These are phyloP conservation scores for Linanthus parryae DNA, from an alignment of 148 eudicot genomes.

Conservation along the genomic window DNA sequence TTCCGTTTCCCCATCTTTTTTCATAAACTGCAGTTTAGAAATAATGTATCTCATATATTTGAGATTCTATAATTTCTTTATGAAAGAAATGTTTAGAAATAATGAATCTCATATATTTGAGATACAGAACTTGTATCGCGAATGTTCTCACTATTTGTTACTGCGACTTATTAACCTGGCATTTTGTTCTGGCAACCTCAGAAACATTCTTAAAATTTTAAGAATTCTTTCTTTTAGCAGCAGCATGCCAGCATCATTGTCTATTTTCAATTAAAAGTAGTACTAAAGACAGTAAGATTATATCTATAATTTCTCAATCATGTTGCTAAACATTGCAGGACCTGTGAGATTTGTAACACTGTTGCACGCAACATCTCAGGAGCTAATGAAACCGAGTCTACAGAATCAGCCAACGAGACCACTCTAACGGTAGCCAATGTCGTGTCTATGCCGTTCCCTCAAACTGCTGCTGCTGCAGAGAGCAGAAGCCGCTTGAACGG, in stretches of 20 bases:
- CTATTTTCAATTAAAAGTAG: not conserved
- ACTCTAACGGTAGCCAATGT: conserved; percentile 7
- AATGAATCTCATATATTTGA: too few species aligned
- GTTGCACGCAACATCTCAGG: conserved; percentile 31
- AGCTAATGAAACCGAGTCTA: conserved; percentile 21
- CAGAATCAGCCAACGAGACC: conserved; percentile 18
- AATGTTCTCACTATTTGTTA: too few species aligned
- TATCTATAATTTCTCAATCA: too few species aligned
- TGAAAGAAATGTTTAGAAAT: conserved; percentile 5
- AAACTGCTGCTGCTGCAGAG: conserved; percentile 14
- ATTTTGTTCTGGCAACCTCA: too few species aligned
- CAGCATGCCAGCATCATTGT: too few species aligned
- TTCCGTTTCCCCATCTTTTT: not conserved
- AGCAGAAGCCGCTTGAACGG: conserved; percentile 39
- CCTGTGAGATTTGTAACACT: conserved; percentile 46
- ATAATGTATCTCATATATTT: not conserved
- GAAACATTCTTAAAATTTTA: too few species aligned
- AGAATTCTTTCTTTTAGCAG: too few species aligned
- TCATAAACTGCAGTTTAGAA: not conserved
- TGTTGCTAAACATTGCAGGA: conserved; percentile 21
- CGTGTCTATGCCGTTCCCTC: conserved; percentile 13
- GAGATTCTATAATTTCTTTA: conserved; percentile 9
- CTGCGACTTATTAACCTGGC: too few species aligned
- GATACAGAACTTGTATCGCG: too few species aligned
- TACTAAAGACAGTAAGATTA: not conserved